These are phyloP conservation scores for Hanseniaspora valbyensis DNA, from an alignment of 805 yeast species.

Conservation along the genomic window DNA sequence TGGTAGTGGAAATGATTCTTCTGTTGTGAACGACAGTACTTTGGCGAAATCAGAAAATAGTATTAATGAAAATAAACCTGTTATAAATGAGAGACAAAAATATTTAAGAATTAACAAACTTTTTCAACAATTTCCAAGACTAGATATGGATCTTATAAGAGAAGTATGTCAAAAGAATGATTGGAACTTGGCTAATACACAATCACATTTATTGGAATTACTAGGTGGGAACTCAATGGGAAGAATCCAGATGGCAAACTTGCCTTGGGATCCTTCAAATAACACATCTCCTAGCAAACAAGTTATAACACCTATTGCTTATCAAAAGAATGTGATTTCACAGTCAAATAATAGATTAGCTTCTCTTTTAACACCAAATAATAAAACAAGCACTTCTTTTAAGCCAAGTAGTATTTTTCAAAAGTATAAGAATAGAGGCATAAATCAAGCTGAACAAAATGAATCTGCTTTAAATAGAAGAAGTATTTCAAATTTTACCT, in stretches of 20 bases:
- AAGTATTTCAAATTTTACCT: background rate
- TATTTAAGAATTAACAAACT: slow-evolving; percentile 13
- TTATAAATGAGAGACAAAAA: slow-evolving; percentile 13
- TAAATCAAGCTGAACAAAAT: background rate
- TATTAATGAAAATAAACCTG: background rate
- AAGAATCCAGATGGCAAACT: slow-evolving; percentile 1
- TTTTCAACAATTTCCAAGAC: slow-evolving; percentile 9
- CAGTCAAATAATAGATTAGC: background rate
- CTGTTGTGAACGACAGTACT: background rate
- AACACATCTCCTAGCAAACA: background rate
- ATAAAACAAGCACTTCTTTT: background rate
- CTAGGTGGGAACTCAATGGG: slow-evolving; percentile 4
- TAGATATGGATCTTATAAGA: slow-evolving; percentile 14
- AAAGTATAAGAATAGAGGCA: slow-evolving; percentile 13
- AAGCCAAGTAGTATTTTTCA: slow-evolving; percentile 11
- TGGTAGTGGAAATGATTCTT: background rate
- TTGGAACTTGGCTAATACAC: slow-evolving; percentile 6
- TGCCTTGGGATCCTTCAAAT: slow-evolving; percentile 8
- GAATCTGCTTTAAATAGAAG: background rate
- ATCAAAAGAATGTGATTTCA: background rate
- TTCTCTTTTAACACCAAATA: background rate
- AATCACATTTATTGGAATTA: background rate
- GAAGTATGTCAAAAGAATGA: slow-evolving; percentile 6
- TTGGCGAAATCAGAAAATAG: background rate
- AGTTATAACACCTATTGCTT: background rate